phyloP scores from a whole-genome alignment of 2,329 filamentous ascomycete genomes.

The Xylariaceae sp. region DNA sequence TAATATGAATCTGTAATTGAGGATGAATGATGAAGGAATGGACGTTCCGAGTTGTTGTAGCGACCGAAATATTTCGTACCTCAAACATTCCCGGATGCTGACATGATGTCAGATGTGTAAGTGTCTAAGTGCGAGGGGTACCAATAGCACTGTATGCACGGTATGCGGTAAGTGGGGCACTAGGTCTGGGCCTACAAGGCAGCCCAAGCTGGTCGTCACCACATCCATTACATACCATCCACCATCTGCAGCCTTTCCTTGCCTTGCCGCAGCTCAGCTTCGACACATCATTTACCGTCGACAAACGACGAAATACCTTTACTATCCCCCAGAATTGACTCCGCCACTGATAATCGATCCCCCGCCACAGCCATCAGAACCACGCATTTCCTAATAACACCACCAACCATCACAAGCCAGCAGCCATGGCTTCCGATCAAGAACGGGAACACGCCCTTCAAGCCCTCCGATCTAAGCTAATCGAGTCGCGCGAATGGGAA shows the following conservation, averaged over 20 bases:
- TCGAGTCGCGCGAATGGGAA: slow-evolving; percentile 98
- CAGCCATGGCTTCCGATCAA: slow-evolving; percentile 48
- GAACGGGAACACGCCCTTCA: slow-evolving; percentile 66
- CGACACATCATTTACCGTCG: not conserved
- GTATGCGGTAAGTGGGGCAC: not conserved
- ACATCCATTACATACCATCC: not conserved
- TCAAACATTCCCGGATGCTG: not conserved
- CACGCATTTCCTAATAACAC: not conserved
- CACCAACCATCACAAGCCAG: slow-evolving; percentile 10
- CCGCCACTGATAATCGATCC: not conserved
- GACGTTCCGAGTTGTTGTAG: not conserved
- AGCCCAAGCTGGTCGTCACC: slow-evolving; percentile 25
- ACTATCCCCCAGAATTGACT: not conserved
- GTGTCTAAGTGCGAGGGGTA: not conserved
- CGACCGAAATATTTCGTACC: not conserved
- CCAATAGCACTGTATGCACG: not conserved
- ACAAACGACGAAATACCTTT: not conserved
- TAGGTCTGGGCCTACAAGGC: slow-evolving; percentile 7
- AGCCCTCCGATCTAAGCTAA: slow-evolving; percentile 72
- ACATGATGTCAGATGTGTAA: not conserved
- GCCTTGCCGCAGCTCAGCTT: slow-evolving; percentile 5
- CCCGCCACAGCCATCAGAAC: not conserved
- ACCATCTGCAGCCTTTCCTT: slow-evolving; percentile 11
- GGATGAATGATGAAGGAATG: not conserved
- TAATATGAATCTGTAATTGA: not conserved